Evolutionary conservation across 192 early-diverging fungal genomes (phyloP), one percentile per base, ranked within the genome.

Genomic region (Paraglomus brasilianum): DNA sequence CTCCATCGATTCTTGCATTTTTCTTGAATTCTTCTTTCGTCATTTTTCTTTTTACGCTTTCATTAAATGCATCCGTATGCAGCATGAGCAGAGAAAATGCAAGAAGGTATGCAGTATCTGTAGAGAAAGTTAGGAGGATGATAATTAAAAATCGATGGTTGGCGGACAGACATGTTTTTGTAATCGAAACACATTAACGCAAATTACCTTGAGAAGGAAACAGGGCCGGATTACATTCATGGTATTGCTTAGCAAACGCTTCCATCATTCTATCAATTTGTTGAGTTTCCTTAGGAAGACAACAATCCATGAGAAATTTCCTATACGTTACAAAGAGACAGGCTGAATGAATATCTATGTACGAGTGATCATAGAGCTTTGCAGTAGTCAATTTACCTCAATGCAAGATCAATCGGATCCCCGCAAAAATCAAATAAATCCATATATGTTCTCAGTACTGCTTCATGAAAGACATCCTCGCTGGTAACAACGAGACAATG

Each of bases 41-140:
- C 84, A 93, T 93, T 72, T 92, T 92, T 55, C 85, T 82, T 45
- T 80, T 79, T 21, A 92, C 84, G 45, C 84, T 82, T 43, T 88
- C 87, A 72, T 93, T 93, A 78, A 92, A 91, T 7, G 90, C 89
- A 71, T 93, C 92, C 0, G 90, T 91, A 73, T 93, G 90, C 43
- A 93, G 82, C 53, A 93, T 76, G 55, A 93, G 80, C 8, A 93
- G 78, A 8, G 90, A 89, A 75, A 89, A 93, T 7, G 92, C 83
- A 46, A 92, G 76, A 14, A 88, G 82, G 66, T 93, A 90, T 38
- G 88, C 86, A 15, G 82, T 75, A 45, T 92, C 89, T 87, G 49
- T 5, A 57, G 30, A 49, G 59, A 55, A 40, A 17, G 43, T 5
- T 21, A 41, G 66, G 43, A 53, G 21, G 56, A 17, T 50, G 7